Evolutionary conservation across 2,329 filamentous ascomycete species (phyloP), one percentile per base, ranked within the genome.

Genomic region (Ophiostoma piceae): DNA sequence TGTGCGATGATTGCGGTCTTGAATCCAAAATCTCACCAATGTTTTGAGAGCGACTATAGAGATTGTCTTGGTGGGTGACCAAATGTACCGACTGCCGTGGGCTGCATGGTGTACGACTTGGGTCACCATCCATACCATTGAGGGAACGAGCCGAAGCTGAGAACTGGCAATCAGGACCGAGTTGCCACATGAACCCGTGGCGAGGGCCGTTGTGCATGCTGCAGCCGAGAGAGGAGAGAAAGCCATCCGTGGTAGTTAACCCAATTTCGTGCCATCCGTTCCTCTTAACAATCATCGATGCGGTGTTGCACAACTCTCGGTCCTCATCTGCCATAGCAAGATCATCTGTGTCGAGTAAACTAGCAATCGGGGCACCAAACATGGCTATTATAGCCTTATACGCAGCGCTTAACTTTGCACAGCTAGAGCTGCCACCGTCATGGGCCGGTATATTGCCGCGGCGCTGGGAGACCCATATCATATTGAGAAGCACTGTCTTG

Each of bases 341-440:
- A 14, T 79, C 77, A 2, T 79, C 75, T 0, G 80, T 79, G 68
- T 87, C 84, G 12, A 84, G 77, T 19, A 82, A 76, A 76, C 80
- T 80, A 6, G 80, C 80, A 16, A 79, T 79, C 1, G 79, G 82
- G 72, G 77, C 79, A 1, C 79, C 78, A 73, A 85, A 85, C 2
- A 84, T 76, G 47, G 80, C 80, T 9, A 86, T 84, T 4, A 87
- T 76, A 2, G 79, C 81, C 73, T 84, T 84, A 74, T 86, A 84
- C 6, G 85, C 80, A 66, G 80, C 80, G 67, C 84, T 81, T 76
- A 85, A 83, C 3, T 75, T 19, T 8, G 41, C 65, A 9, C 14
- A 32, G 19, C 3, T 22, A 22, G 19, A 39, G 41, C 7, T 12
- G 22, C 16, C 16, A 11, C 32, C 8, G 2, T 43, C 47, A 19